Percentiles rank a stretch among this genome's conserved stretches.
Conservation (phyloP, 495 filamentous ascomycete species). For the Sordaria brevicollis region DNA sequence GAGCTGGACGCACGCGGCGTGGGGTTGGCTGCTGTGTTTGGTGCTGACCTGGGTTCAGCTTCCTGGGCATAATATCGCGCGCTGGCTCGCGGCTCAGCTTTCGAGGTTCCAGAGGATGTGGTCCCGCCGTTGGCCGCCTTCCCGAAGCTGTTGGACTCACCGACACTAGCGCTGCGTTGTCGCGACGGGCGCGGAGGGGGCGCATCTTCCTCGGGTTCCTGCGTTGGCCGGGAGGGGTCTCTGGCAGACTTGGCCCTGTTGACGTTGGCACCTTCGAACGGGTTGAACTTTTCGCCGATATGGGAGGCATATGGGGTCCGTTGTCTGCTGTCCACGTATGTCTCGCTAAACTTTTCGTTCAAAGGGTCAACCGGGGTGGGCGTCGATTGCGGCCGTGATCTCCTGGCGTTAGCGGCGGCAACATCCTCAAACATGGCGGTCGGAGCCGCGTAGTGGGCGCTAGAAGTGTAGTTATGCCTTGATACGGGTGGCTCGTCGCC, state of each 20-base stretch:
- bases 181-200: slow-evolving; percentile 10
- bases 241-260: slow-evolving; percentile 31
- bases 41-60: slow-evolving; percentile 15
- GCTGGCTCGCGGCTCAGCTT: neutral
- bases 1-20: slow-evolving; percentile 3
- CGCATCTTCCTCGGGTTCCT: slow-evolving; percentile 1
- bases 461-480: slow-evolving; percentile 33
- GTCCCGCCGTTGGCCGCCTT: slow-evolving; percentile 7
- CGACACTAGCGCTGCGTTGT: slow-evolving; percentile 22
- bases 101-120: neutral
- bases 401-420: slow-evolving; percentile 25
- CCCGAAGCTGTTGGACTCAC: slow-evolving; percentile 12
- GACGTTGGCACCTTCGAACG: slow-evolving; percentile 31
- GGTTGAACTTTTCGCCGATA: slow-evolving; percentile 59
- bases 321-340: slow-evolving; percentile 38
- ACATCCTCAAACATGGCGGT: slow-evolving; percentile 21
- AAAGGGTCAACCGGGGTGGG: slow-evolving; percentile 27
- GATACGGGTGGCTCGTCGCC: slow-evolving; percentile 36
- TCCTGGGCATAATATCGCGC: neutral
- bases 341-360: slow-evolving; percentile 30
- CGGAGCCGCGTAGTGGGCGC: slow-evolving; percentile 4
- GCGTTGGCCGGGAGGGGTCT: slow-evolving; percentile 8
- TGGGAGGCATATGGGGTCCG: slow-evolving; percentile 60
- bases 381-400: slow-evolving; percentile 9
- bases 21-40: slow-evolving; percentile 12